Evolutionary conservation across 768 basidiomycete genomes (phyloP).

Genomic region (Tulasnella calospora): DNA sequence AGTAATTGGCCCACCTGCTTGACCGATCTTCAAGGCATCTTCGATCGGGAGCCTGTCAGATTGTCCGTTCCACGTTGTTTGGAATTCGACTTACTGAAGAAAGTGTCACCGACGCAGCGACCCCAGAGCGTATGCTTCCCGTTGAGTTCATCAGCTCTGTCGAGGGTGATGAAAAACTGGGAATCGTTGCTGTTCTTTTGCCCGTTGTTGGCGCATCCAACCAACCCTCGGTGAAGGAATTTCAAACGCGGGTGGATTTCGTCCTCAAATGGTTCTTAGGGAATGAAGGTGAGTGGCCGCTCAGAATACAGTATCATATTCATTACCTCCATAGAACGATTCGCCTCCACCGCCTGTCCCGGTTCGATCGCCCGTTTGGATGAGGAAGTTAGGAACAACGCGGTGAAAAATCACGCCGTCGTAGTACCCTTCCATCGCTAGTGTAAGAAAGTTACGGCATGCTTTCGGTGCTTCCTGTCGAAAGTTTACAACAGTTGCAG

Average conservation of each 20-base stretch:
- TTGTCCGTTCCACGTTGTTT: no score
- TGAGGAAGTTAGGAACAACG: conserved; percentile 86
- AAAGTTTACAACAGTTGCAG: background rate
- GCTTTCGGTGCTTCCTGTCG: conserved; percentile 85
- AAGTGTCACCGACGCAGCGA: conserved; percentile 78
- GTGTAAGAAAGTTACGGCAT: conserved; percentile 82
- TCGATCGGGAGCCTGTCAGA: background rate
- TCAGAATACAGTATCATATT: background rate
- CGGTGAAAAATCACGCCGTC: conserved; percentile 94
- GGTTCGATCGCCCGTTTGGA: conserved; percentile 91
- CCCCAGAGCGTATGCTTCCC: conserved; percentile 95
- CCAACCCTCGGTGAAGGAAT: conserved; percentile 82
- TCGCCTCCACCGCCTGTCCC: conserved; percentile 91
- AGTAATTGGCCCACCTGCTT: conserved; percentile 57
- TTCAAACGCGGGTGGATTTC: conserved; percentile 89
- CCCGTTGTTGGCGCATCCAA: conserved; percentile 92
- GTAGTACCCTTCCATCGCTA: conserved; percentile 94
- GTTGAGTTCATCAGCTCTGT: conserved; percentile 86
- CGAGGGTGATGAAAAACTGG: conserved; percentile 92
- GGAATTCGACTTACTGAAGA: conserved; percentile 63
- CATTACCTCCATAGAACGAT: conserved; percentile 82
- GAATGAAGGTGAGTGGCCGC: conserved; percentile 25
- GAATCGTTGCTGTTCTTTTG: conserved; percentile 85
- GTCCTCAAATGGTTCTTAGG: conserved; percentile 82
- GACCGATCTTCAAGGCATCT: conserved; percentile 91